Evolutionary conservation across 2,329 filamentous ascomycete species (phyloP), one percentile per base, ranked within the genome.

Genomic region (Mollisiaceae sp.): DNA sequence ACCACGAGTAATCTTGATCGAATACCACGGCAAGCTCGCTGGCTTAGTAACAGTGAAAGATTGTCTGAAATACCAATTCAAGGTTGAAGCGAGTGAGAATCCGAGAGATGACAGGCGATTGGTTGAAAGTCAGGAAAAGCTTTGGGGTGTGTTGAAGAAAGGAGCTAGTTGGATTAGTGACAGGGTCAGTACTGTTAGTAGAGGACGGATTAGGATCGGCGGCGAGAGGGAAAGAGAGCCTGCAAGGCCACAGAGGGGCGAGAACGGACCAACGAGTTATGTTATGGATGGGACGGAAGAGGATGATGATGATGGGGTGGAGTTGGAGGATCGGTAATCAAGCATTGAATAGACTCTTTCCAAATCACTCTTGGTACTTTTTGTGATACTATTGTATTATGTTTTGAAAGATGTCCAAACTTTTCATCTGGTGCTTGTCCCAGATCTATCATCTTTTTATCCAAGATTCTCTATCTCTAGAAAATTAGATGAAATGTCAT

Each of bases 41-140:
- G 95, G 95, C 0, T 83, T 99, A 0, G 92, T 99, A 0, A 99
- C 95, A 0, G 91, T 97, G 68, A 99, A 99, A 78, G 95, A 99
- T 77, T 98, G 95, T 72, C 81, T 99, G 63, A 97, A 95, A 77
- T 98, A 97, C 75, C 94, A 99, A 78, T 97, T 98, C 85, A 96
- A 95, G 81, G 92, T 91, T 0, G 95, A 99, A 78, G 92, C 92
- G 9, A 88, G 91, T 50, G 93, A 95, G 78, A 89, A 92, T 72
- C 87, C 86, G 4, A 84, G 86, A 65, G 86, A 89, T 64, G 80
- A 84, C 54, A 78, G 81, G 8, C 74, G 70, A 32, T 77, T 86
- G 62, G 78, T 82, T 39, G 84, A 87, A 65, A 80, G 82, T 4
- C 86, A 92, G 74, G 90, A 93, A 73, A 82, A 82, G 69, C 76